A percentile compares a stretch with the other conserved stretches of the same genome.
Conservation (phyloP, 805 yeast genomes). For the Kazachstania africana region DNA sequence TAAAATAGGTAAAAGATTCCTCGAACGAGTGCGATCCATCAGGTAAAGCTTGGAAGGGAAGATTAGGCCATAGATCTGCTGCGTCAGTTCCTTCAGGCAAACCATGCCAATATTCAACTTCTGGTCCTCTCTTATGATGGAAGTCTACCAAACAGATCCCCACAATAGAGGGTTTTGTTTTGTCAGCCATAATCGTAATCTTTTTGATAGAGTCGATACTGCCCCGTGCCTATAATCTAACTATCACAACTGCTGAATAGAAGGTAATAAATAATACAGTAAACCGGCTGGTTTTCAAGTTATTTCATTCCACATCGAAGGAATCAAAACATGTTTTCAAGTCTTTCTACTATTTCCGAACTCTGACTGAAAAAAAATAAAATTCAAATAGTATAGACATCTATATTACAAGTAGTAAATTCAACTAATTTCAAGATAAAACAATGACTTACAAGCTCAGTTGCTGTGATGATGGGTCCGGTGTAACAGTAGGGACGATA, state of each 20-base stretch:
- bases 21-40: slow-evolving; percentile 92
- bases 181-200: slow-evolving; percentile 1
- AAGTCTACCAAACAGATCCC: slow-evolving; percentile 88
- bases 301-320: too few relatives aligned
- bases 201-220: neutral
- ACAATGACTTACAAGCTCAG: slow-evolving; percentile 19
- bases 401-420: too few relatives aligned
- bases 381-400: too few relatives aligned
- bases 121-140: slow-evolving; percentile 90
- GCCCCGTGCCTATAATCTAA: too few relatives aligned
- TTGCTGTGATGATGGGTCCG: slow-evolving; percentile 22
- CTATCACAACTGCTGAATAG: too few relatives aligned
- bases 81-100: slow-evolving; percentile 27
- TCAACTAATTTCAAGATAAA: too few relatives aligned
- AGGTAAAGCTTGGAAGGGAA: slow-evolving; percentile 91
- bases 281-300: too few relatives aligned
- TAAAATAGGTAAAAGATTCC: slow-evolving; percentile 87
- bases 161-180: slow-evolving; percentile 36
- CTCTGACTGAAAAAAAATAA: too few relatives aligned
- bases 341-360: too few relatives aligned
- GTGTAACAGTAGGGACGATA: slow-evolving; percentile 32
- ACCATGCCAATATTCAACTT: slow-evolving; percentile 80
- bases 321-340: too few relatives aligned
- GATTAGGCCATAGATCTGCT: slow-evolving; percentile 56
- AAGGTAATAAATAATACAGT: too few relatives aligned